phyloP scores from a whole-genome alignment of 1,284 basidiomycete genomes.

The Naganishia sp. region DNA sequence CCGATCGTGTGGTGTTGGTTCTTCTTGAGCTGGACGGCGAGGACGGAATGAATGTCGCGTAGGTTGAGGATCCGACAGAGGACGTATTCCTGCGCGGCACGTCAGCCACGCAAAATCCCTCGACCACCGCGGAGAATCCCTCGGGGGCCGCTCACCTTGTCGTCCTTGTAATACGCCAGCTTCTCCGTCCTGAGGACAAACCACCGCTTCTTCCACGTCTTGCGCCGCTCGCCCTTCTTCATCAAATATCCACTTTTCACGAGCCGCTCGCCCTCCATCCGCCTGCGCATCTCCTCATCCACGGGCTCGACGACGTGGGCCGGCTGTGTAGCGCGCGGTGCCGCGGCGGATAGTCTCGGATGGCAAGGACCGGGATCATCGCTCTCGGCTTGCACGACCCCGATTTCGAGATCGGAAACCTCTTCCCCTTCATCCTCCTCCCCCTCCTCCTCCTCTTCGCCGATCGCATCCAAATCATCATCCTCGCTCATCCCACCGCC shows the following conservation, averaged over 20 bases:
- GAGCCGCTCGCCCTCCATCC: constrained; percentile 70
- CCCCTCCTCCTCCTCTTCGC: constrained; percentile 67
- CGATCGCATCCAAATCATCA: constrained; percentile 60
- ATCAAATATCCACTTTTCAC: constrained; percentile 88
- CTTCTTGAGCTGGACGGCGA: constrained; percentile 82
- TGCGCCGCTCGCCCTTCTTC: constrained; percentile 95
- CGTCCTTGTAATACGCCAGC: constrained; percentile 95
- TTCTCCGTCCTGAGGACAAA: constrained; percentile 90
- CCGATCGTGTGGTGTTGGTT: constrained; percentile 81
- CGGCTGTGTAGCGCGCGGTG: background rate
- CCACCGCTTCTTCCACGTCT: constrained; percentile 99
- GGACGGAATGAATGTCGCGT: constrained; percentile 85
- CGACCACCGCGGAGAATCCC: too few species aligned
- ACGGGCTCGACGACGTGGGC: constrained; percentile 46
- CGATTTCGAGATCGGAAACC: constrained; percentile 57
- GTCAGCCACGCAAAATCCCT: too few species aligned
- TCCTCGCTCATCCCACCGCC: constrained; percentile 70
- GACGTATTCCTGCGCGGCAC: constrained; percentile 68
- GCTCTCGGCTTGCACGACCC: constrained; percentile 38
- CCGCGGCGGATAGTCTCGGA: background rate
- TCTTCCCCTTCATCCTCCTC: constrained; percentile 66
- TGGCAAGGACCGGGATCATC: constrained; percentile 28
- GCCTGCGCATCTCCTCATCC: constrained; percentile 59
- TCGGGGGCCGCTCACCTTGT: constrained; percentile 58
- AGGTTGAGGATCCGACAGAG: constrained; percentile 87